Evolutionary conservation across 805 yeast genomes (phyloP).

Genomic region (Wickerhamomyces hampshirensis): DNA sequence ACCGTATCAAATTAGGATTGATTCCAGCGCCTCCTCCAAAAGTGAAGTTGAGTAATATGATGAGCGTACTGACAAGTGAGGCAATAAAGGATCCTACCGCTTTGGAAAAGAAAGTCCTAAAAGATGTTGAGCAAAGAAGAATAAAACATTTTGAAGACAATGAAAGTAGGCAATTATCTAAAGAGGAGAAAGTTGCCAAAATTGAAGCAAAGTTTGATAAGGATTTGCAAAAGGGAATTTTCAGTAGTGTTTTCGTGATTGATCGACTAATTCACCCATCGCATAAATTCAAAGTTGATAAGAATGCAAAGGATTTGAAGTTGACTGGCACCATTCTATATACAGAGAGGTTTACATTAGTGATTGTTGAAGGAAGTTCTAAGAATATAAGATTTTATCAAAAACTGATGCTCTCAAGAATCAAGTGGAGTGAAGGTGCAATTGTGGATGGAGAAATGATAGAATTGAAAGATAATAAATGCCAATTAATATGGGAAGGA

Average conservation of each 20-base stretch:
- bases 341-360: constrained; percentile 40
- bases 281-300: constrained; percentile 69
- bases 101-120: constrained; percentile 66
- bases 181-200: constrained; percentile 54
- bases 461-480: constrained; percentile 40
- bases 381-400: constrained; percentile 59
- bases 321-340: constrained; percentile 56
- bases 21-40: constrained; percentile 89
- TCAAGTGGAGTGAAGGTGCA: constrained; percentile 62
- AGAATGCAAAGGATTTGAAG: constrained; percentile 69
- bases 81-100: constrained; percentile 87
- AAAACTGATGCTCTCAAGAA: constrained; percentile 54
- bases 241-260: constrained; percentile 55
- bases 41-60: constrained; percentile 75
- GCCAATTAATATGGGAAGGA: constrained; percentile 69
- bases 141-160: constrained; percentile 57
- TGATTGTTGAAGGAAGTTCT: constrained; percentile 73
- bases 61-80: constrained; percentile 81
- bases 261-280: constrained; percentile 54
- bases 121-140: constrained; percentile 62
- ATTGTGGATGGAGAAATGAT: constrained; percentile 21
- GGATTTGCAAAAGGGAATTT: constrained; percentile 49
- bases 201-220: constrained; percentile 37
- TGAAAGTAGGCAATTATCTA: constrained; percentile 53
- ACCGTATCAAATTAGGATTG: constrained; percentile 71